Evolutionary conservation across 371 early-diverging fungal genomes (phyloP), one percentile per base, ranked within the genome.

Genomic region (Mucor mucedo): DNA sequence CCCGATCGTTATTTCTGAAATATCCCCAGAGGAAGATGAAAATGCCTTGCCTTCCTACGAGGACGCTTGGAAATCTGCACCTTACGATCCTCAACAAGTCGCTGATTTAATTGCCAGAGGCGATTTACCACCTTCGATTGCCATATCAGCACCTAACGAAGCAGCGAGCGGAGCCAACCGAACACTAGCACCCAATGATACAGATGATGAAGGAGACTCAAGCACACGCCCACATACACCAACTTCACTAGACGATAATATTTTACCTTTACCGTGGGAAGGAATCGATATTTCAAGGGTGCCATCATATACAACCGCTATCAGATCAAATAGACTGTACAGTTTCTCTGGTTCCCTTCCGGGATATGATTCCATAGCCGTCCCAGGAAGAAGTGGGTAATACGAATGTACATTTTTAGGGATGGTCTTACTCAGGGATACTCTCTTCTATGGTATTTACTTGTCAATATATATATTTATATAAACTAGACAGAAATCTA

Each of bases 141-240:
- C 76, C 0, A 62, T 71, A 82, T 91, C 95, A 54, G 91, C 96
- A 47, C 86, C 90, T 29, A 95, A 94, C 70, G 76, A 90, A 48
- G 86, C 90, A 3, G 95, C 97, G 7, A 91, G 86, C 21, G 91
- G 90, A 7, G 90, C 88, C 14, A 93, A 93, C 71, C 89, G 88
- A 55, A 79, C 84, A 2, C 89, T 85, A 79, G 79, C 60, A 72
- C 89, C 10, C 30, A 72, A 82, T 88, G 71, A 93, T 93, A 76
- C 65, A 83, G 47, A 66, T 74, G 16, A 88, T 86, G 14, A 87
- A 82, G 38, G 89, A 85, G 71, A 74, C 86, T 4, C 42, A 9
- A 47, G 72, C 54, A 13, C 88, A 84, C 63, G 80, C 92, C 28
- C 93, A 88, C 5, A 79, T 76, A 52, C 93, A 92, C 73, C 91